Evolutionary conservation across 192 early-diverging fungal species (phyloP).

Genomic region (Dispira simplex): DNA sequence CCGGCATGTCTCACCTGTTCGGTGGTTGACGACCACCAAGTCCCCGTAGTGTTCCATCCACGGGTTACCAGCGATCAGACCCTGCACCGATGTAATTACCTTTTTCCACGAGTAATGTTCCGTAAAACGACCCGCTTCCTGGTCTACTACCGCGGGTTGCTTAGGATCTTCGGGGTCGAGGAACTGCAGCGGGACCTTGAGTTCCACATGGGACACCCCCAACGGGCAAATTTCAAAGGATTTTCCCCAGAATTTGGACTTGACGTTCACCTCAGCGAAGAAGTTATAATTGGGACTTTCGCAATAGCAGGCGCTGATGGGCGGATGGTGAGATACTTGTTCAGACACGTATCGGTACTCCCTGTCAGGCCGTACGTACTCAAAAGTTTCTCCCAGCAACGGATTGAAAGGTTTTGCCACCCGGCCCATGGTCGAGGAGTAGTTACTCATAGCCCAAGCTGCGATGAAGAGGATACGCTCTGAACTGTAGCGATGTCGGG

Average conservation of each 20-base stretch:
- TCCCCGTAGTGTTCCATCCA: conserved; percentile 82
- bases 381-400: conserved; percentile 78
- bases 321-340: conserved; percentile 85
- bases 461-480: conserved; percentile 63
- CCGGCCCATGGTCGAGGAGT: conserved; percentile 61
- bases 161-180: conserved; percentile 22
- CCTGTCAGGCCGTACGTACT: conserved; percentile 65
- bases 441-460: conserved; percentile 81
- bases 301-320: conserved; percentile 74
- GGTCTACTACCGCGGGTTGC: conserved; percentile 22
- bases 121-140: conserved; percentile 32
- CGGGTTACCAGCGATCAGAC: conserved; percentile 69
- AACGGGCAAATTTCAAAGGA: conserved; percentile 67
- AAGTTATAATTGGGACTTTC: conserved; percentile 68
- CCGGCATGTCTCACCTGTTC: conserved; percentile 61
- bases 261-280: conserved; percentile 77
- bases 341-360: conserved; percentile 69
- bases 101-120: conserved; percentile 85
- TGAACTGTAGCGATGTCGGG: conserved; percentile 33
- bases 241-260: conserved; percentile 75
- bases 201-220: conserved; percentile 63
- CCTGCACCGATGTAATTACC: conserved; percentile 72
- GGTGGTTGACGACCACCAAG: conserved; percentile 62
- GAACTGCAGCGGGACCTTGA: conserved; percentile 46
- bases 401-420: conserved; percentile 88